phyloP scores from a whole-genome alignment of 768 basidiomycete species.

The Pleurotus ostreatus region DNA sequence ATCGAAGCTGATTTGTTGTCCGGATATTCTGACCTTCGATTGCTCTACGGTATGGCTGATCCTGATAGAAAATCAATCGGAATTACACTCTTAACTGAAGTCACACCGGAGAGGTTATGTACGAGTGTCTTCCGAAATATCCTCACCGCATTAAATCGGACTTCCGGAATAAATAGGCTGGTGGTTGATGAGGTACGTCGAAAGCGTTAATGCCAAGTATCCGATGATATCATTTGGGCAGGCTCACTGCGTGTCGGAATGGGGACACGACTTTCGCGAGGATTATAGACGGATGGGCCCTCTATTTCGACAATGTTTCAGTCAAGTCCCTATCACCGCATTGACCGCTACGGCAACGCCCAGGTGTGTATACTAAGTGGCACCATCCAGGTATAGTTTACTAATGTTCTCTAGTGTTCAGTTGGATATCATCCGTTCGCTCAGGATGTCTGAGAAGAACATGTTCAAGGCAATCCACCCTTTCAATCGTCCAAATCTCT shows the following conservation, averaged over 20 bases:
- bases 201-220: too few species aligned
- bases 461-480: constrained; percentile 69
- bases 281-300: constrained; percentile 71
- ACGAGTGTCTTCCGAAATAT: constrained; percentile 48
- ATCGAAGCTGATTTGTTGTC: constrained; percentile 59
- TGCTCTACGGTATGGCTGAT: constrained; percentile 65
- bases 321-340: constrained; percentile 80
- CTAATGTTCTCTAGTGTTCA: constrained; percentile 51
- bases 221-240: constrained; percentile 16
- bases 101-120: constrained; percentile 74
- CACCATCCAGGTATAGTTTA: background rate
- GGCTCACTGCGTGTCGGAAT: constrained; percentile 91
- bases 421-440: constrained; percentile 62
- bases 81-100: constrained; percentile 26
- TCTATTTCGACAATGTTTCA: constrained; percentile 58
- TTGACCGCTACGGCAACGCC: constrained; percentile 81
- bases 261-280: constrained; percentile 78
- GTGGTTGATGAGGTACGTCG: constrained; percentile 73
- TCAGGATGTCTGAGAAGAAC: constrained; percentile 53
- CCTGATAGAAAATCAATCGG: background rate
- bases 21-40: constrained; percentile 37
- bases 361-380: constrained; percentile 34
- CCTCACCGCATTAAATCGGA: constrained; percentile 46
- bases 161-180: constrained; percentile 61
- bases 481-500: constrained; percentile 78